These are phyloP conservation scores for Diaporthe sp. DNA, from an alignment of 2,329 filamentous ascomycete species.

Conservation along the genomic window DNA sequence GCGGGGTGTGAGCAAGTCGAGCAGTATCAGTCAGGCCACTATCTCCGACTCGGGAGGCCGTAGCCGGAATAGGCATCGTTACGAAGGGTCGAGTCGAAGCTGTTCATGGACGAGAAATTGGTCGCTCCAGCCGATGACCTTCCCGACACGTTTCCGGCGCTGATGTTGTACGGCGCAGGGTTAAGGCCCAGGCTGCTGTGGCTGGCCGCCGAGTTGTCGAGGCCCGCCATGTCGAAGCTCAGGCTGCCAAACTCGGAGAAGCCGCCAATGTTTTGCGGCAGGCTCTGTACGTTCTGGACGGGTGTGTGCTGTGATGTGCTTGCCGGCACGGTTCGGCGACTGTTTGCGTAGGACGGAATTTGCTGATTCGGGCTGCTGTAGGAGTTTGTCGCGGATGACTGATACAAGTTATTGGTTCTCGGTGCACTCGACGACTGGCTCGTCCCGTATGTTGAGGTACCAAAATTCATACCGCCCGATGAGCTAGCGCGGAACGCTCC, in stretches of 20 bases:
- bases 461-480: conserved; percentile 37
- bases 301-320: conserved; percentile 34
- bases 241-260: conserved; percentile 43
- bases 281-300: conserved; percentile 38
- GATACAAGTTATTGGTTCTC: conserved; percentile 33
- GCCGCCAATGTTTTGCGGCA: conserved; percentile 40
- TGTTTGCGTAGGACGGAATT: conserved; percentile 33
- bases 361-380: conserved; percentile 37
- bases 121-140: conserved; percentile 43
- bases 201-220: conserved; percentile 45
- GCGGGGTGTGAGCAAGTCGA: neutral
- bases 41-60: conserved; percentile 43
- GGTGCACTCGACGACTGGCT: conserved; percentile 33
- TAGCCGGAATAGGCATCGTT: conserved; percentile 41
- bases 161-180: conserved; percentile 44
- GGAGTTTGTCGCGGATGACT: conserved; percentile 22
- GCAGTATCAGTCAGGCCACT: neutral
- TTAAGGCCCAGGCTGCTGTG: conserved; percentile 44
- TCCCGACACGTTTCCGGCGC: conserved; percentile 43
- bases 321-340: conserved; percentile 35
- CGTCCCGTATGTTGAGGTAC: conserved; percentile 41
- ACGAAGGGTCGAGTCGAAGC: conserved; percentile 45
- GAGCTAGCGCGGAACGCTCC: conserved; percentile 43
- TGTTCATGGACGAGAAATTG: conserved; percentile 42
- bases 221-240: conserved; percentile 46